Evolutionary conservation across 1,284 basidiomycete species (phyloP).

Genomic region (Meira nashicola): DNA sequence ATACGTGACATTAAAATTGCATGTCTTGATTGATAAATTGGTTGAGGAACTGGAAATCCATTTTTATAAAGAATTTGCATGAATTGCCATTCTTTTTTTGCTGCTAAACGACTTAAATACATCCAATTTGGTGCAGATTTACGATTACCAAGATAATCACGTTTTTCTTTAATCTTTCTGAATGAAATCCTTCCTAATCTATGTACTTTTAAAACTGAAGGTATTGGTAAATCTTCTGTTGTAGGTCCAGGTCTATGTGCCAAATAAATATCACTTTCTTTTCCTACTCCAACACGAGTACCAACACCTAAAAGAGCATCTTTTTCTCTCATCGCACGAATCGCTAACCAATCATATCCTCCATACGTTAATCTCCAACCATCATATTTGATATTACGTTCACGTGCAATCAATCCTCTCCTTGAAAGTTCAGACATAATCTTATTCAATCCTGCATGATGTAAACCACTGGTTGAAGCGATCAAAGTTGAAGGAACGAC

Average conservation of each 20-base stretch:
- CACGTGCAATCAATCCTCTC: slow-evolving; percentile 79
- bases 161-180: slow-evolving; percentile 90
- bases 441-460: slow-evolving; percentile 90
- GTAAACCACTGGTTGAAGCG: slow-evolving; percentile 81
- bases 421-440: slow-evolving; percentile 83
- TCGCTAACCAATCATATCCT: slow-evolving; percentile 91
- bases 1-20: slow-evolving; percentile 93
- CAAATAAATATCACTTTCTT: slow-evolving; percentile 68
- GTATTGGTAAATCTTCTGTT: slow-evolving; percentile 58
- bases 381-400: slow-evolving; percentile 91
- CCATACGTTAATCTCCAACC: slow-evolving; percentile 96
- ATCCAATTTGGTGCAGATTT: slow-evolving; percentile 91
- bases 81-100: slow-evolving; percentile 95
- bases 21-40: slow-evolving; percentile 90
- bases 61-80: slow-evolving; percentile 92
- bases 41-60: slow-evolving; percentile 84
- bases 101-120: slow-evolving; percentile 95
- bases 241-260: neutral
- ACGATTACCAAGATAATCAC: slow-evolving; percentile 92
- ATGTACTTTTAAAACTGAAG: slow-evolving; percentile 84
- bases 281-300: slow-evolving; percentile 95
- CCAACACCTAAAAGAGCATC: slow-evolving; percentile 62
- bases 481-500: slow-evolving; percentile 84
- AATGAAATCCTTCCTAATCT: slow-evolving; percentile 92
- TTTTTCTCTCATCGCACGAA: slow-evolving; percentile 79